Conservation (phyloP, 257 asterid genomes). For the Ocimum tenuiflorum region DNA sequence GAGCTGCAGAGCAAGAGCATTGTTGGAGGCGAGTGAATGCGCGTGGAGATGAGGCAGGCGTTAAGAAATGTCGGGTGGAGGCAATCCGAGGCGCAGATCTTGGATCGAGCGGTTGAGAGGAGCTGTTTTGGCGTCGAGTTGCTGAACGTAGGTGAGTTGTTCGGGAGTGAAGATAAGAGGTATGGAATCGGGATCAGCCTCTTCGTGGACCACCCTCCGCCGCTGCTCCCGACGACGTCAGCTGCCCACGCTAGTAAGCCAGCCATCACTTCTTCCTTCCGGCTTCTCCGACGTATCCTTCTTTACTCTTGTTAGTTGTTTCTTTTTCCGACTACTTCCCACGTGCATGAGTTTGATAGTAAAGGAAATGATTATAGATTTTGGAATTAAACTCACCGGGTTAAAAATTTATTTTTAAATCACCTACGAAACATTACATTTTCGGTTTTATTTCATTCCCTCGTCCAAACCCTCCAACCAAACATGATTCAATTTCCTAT, state of each 20-base stretch:
- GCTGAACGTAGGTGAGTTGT: constrained; percentile 55
- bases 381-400: too few species aligned
- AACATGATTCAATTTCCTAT: too few species aligned
- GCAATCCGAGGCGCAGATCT: constrained; percentile 85
- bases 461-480: too few species aligned
- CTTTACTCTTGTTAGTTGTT: background rate
- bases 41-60: constrained; percentile 97
- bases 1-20: constrained; percentile 80
- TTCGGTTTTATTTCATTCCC: too few species aligned
- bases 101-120: constrained; percentile 83
- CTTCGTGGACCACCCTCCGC: constrained; percentile 44
- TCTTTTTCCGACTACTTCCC: too few species aligned
- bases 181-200: constrained; percentile 49
- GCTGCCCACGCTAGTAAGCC: constrained; percentile 99
- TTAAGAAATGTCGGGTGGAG: constrained; percentile 90
- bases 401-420: too few species aligned
- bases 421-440: too few species aligned
- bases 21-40: constrained; percentile 85
- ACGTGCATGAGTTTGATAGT: too few species aligned
- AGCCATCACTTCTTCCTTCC: constrained; percentile 44
- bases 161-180: constrained; percentile 78
- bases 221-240: constrained; percentile 84
- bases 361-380: too few species aligned
- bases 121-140: constrained; percentile 57
- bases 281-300: background rate